Base-by-base conservation (phyloP, 2,329 filamentous ascomycete genomes). In the Epichloe aotearoae region DNA sequence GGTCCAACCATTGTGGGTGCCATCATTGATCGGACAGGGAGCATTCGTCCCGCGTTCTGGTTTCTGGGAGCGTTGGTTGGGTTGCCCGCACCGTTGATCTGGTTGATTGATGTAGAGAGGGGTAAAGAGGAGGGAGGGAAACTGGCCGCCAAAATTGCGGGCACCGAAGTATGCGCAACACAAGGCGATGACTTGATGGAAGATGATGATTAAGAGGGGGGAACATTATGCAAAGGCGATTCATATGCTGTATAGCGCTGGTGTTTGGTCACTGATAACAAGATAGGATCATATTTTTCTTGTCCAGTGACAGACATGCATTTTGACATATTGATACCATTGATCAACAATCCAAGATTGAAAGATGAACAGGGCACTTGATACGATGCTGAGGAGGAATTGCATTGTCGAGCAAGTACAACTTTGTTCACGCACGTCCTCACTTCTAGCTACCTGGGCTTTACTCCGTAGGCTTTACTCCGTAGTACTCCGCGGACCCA, bases 1-100 rank as follows among this genome's bases (percentile, higher is more conserved):
- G 93, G 93, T 0, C 93, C 93, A 0, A 86, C 88, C 0, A 91
- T 98, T 62, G 93, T 98, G 0, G 93, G 90, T 1, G 81, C 83
- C 12, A 95, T 98, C 56, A 95, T 93, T 12, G 90, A 97, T 66
- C 79, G 73, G 47, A 84, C 84, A 30, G 86, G 86, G 5, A 83
- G 86, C 58, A 91, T 93, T 52, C 76, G 87, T 46, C 86, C 86
- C 6, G 90, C 91, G 1, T 98, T 98, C 66, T 89, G 86, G 75
- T 98, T 98, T 64, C 72, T 98, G 40, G 88, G 88, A 0, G 73
- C 82, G 5, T 70, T 98, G n/a, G 86, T 98, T 6, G 84, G 85
- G 5, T 66, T 95, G 1, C 90, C 93, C 1, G 82, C 90, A 15
- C 88, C 89, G 1, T 71, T 97, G 47, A 87, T 97, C 67, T 84